Base-by-base conservation (phyloP, 2,329 filamentous ascomycete species). In the Calycina herbarum region DNA sequence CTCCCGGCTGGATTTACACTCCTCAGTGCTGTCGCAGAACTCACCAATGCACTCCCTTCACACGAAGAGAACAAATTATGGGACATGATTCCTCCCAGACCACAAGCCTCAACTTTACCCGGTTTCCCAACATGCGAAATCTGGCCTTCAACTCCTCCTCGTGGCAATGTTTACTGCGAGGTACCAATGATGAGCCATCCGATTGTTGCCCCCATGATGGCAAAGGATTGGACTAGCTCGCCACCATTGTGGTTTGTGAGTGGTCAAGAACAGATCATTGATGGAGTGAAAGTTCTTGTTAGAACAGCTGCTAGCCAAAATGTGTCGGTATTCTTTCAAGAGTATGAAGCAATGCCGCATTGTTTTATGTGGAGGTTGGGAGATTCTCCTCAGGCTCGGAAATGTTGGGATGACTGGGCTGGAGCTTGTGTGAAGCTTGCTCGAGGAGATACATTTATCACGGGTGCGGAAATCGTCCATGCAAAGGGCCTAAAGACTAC, bases 151-250 rank as follows among this genome's bases (percentile, higher is more conserved):
- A 24, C 6, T 27, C 61, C 61, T 10, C 48, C 51, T 15, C 31
- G 61, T 40, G 61, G 38, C 15, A 33, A 63, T 20, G 31, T 54
- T n/a, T 63, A 63, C 33, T 63, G 61, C 20, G 61, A 63, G 8
- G 29, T 33, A 3, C 10, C 51, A 3, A 57, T 57, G 48, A 29
- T 63, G 51, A 15, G 38, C 57, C 51, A 63, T 45, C 61, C 51
- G 6, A 54, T 63, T 11, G 35, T 35, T 8, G 42, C 31, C 13
- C 61, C 61, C 7, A 7, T 35, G 13, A 48, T 48, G 13, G 54
- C 61, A 20, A 54, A 33, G 8, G 54, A 63, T n/a, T 63, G 61
- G 61, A 54, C 51, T 42, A 51, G 61, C 5, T 54, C 61, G 15
- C 61, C 61, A 13, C 61, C 61, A 15, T 33, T 63, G 27, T 63